phyloP scores from a whole-genome alignment of 2,329 filamentous ascomycete genomes.

The Catunica adiposa region DNA sequence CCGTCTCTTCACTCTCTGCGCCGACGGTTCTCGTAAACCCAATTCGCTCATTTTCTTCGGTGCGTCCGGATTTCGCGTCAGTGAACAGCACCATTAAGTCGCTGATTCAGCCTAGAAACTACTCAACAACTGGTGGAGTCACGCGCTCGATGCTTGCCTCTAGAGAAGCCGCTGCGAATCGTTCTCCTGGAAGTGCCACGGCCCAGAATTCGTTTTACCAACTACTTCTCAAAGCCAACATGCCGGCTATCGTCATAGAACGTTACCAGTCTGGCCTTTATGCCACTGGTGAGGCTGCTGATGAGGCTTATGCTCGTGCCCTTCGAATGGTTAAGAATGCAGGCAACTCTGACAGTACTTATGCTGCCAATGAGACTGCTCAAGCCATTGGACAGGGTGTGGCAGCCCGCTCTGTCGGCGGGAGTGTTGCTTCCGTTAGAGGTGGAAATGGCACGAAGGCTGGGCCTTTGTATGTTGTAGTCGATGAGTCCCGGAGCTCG shows the following conservation, averaged over 20 bases:
- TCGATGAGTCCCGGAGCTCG: slow-evolving; percentile 72
- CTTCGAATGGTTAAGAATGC: slow-evolving; percentile 15
- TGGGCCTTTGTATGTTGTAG: slow-evolving; percentile 83
- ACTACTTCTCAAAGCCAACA: slow-evolving; percentile 73
- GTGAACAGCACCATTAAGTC: slow-evolving; percentile 2
- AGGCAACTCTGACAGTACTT: slow-evolving; percentile 16
- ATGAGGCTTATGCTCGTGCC: slow-evolving; percentile 49
- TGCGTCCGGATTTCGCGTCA: slow-evolving; percentile 3
- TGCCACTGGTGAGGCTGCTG: slow-evolving; percentile 61
- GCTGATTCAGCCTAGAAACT: slow-evolving; percentile 7
- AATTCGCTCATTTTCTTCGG: slow-evolving; percentile 13
- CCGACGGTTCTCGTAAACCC: slow-evolving; percentile 18
- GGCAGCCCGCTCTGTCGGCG: slow-evolving; percentile 52
- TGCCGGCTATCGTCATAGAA: slow-evolving; percentile 85
- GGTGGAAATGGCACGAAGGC: slow-evolving; percentile 56
- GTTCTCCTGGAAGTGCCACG: slow-evolving; percentile 72
- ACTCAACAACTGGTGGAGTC: slow-evolving; percentile 28
- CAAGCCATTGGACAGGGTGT: slow-evolving; percentile 72
- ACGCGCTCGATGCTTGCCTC: slow-evolving; percentile 58
- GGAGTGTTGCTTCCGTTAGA: slow-evolving; percentile 41
- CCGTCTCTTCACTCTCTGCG: slow-evolving; percentile 5
- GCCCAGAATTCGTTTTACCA: slow-evolving; percentile 92
- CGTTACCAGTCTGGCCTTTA: slow-evolving; percentile 76
- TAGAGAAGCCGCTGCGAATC: slow-evolving; percentile 81
- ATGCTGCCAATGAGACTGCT: slow-evolving; percentile 30